phyloP scores from a whole-genome alignment of 2,329 filamentous ascomycete species.

The Aspergillus thermomutatus region DNA sequence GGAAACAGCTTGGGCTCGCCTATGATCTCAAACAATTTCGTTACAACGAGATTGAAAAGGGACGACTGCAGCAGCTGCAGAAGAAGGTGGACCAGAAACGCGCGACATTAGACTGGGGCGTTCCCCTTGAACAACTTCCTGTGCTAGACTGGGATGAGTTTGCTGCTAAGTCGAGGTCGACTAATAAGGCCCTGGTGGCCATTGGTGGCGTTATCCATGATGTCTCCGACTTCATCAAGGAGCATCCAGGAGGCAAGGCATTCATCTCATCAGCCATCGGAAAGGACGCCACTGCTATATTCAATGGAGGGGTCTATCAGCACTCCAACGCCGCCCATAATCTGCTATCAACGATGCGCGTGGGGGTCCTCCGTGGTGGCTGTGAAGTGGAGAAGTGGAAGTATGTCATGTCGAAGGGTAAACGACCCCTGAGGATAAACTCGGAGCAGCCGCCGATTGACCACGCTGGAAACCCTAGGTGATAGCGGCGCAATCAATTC shows the following conservation, averaged over 20 bases:
- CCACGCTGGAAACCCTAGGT: background rate
- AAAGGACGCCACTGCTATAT: conserved; percentile 81
- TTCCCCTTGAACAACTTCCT: conserved; percentile 73
- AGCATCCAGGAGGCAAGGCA: conserved; percentile 78
- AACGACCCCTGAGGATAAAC: background rate
- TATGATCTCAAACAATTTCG: conserved; percentile 85
- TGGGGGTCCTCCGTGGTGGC: conserved; percentile 45
- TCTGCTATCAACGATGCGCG: conserved; percentile 75
- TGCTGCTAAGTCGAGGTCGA: conserved; percentile 61
- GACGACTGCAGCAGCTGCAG: conserved; percentile 75
- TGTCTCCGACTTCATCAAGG: conserved; percentile 72
- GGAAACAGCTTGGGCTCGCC: conserved; percentile 75
- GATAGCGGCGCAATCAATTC: background rate
- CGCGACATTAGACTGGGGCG: conserved; percentile 73
- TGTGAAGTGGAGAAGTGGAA: background rate
- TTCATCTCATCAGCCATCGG: conserved; percentile 74
- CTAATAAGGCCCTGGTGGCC: conserved; percentile 66
- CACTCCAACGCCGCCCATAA: conserved; percentile 86
- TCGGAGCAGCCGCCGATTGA: background rate
- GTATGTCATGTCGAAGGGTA: background rate
- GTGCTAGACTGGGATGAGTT: conserved; percentile 82
- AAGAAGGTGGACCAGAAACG: conserved; percentile 86
- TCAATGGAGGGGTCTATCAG: conserved; percentile 81
- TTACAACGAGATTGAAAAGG: conserved; percentile 84
- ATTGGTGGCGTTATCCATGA: conserved; percentile 81